Conservation (phyloP, 352 stramenopile species). For the Lagenidium giganteum region DNA sequence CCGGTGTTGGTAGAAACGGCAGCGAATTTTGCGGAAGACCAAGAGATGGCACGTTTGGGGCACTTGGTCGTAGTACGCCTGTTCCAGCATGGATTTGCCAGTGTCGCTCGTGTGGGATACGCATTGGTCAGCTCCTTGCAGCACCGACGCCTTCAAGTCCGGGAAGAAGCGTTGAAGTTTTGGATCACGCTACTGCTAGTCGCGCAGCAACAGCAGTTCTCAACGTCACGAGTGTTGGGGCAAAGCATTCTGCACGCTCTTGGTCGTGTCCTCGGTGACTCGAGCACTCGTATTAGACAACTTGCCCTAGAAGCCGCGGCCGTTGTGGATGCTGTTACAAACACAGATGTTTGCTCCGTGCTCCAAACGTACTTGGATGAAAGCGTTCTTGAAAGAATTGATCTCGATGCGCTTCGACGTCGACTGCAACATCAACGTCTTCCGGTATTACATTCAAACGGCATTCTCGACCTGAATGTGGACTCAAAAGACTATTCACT, state of each 20-base stretch:
- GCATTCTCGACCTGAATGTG: constrained; percentile 18
- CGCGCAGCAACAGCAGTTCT: constrained; percentile 15
- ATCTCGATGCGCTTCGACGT: constrained; percentile 35
- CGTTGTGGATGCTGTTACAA: constrained; percentile 24
- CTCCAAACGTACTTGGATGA: constrained; percentile 44
- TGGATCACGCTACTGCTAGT: constrained; percentile 52
- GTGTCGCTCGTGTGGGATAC: constrained; percentile 16
- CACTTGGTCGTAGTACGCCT: constrained; percentile 27
- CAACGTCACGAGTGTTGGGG: constrained; percentile 5
- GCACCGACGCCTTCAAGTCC: constrained; percentile 50
- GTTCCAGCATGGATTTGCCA: constrained; percentile 22
- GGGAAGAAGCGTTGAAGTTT: constrained; percentile 51
- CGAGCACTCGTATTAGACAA: constrained; percentile 29
- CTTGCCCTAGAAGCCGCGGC: constrained; percentile 40
- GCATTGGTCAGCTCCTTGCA: constrained; percentile 29
- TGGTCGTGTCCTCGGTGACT: constrained; percentile 42
- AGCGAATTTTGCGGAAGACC: constrained; percentile 51
- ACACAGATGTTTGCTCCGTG: constrained; percentile 34
- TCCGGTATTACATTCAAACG: constrained; percentile 29
- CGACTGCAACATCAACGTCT: constrained; percentile 31
- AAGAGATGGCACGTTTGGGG: constrained; percentile 32
- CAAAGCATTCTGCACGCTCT: constrained; percentile 27
- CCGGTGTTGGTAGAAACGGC: constrained; percentile 44
- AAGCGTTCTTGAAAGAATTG: constrained; percentile 39
- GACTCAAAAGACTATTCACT: too few relatives aligned